These are phyloP conservation scores for Alternaria conjuncta DNA, from an alignment of 2,329 filamentous ascomycete species.

Conservation along the genomic window DNA sequence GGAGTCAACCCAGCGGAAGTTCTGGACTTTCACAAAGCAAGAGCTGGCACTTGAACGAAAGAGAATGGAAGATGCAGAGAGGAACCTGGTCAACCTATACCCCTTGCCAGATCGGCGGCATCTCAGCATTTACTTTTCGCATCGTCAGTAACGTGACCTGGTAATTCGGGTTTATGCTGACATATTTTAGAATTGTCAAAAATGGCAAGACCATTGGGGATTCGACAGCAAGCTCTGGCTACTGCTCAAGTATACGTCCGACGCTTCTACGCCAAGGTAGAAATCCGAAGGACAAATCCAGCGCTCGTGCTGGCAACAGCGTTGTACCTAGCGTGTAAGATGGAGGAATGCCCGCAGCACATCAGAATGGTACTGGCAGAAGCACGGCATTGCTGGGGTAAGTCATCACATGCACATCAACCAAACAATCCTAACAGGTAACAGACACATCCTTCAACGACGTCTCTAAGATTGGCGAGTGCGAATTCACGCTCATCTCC, in stretches of 20 bases:
- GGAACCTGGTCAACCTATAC: conserved; percentile 75
- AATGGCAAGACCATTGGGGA: conserved; percentile 80
- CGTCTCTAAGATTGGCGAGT: conserved; percentile 85
- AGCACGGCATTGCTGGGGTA: conserved; percentile 70
- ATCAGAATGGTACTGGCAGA: conserved; percentile 90
- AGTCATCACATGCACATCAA: not conserved
- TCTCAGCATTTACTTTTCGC: conserved; percentile 89
- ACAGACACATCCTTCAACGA: conserved; percentile 59
- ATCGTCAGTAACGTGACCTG: conserved; percentile 65
- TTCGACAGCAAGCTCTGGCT: conserved; percentile 90
- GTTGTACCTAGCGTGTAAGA: conserved; percentile 94
- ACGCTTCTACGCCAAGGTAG: conserved; percentile 88
- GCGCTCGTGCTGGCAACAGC: conserved; percentile 93
- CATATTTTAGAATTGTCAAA: conserved; percentile 69
- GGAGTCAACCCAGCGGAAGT: conserved; percentile 87
- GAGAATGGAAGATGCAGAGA: conserved; percentile 78
- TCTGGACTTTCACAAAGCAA: conserved; percentile 89
- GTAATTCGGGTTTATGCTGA: not conserved
- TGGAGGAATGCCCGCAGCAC: conserved; percentile 96
- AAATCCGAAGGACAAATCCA: conserved; percentile 90
- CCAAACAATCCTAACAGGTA: conserved; percentile 8
- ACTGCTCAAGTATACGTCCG: conserved; percentile 96
- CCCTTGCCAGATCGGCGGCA: conserved; percentile 82
- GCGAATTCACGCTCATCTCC: conserved; percentile 90
- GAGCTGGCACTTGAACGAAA: conserved; percentile 77